Base-by-base conservation (phyloP, 768 basidiomycete genomes). In the Mycena rebaudengoi region DNA sequence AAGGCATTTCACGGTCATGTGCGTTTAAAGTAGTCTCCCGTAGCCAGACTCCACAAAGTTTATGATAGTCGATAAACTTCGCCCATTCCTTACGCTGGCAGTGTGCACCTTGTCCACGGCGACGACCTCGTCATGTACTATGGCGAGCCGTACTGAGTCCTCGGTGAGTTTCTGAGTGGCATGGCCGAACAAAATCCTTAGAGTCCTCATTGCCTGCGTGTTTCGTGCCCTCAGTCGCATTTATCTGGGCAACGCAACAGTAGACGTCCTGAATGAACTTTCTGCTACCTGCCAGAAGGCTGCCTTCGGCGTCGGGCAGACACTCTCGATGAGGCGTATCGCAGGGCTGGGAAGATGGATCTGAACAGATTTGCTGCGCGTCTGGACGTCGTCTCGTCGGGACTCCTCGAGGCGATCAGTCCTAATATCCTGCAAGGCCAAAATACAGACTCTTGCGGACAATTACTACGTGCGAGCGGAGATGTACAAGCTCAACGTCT, bases 261-360 rank as follows among this genome's bases (percentile, higher is more conserved):
- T 66, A 6, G 35, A 28, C 7, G 21, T 69, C 10, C 65, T 73
- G 29, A 60, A 72, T n/a, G 39, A 62, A 4, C 77, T 84, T 7
- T 61, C 73, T 0, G 46, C 62, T 0, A 77, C 78, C 1, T 83
- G 82, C 63, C 65, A 79, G 5, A 80, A 76, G 0, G 82, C 82
- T 6, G 74, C 79, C 1, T 85, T 83, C 49, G 82, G 84, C 5
- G 35, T 54, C 0, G 68, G 7, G 55, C 81, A 37, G 75, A 82
- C 29, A 77, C 83, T 0, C 63, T 79, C 4, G 83, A 85, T 62
- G 80, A 82, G 48, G 70, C 77, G 5, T 85, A 84, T 62, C 74
- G 83, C 20, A 84, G 82, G 62, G 82, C 80, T 0, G 75, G 81
- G 4, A 85, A 85, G 71, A 67, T 86, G 67, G 80, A 83, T 48